A percentile compares a stretch with the other conserved stretches of the same genome.
phyloP scores from a whole-genome alignment of 1,284 basidiomycete genomes.

The Exobasidium rhododendri region DNA sequence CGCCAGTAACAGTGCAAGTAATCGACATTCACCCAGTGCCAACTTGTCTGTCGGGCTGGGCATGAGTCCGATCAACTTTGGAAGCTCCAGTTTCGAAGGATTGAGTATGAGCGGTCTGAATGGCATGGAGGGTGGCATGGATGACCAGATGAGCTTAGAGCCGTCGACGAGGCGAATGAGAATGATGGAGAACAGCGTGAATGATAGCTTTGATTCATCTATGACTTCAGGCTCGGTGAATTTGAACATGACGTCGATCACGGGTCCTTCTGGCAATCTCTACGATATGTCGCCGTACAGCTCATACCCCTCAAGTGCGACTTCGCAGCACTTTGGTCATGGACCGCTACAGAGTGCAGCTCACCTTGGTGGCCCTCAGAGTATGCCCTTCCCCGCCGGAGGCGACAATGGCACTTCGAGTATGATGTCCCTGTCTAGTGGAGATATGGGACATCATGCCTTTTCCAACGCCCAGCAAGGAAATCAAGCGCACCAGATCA shows the following conservation, averaged over 20 bases:
- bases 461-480: slow-evolving; percentile 19
- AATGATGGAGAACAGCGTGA: slow-evolving; percentile 3
- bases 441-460: not conserved
- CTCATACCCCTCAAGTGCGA: not conserved
- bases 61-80: slow-evolving; percentile 14
- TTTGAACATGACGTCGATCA: slow-evolving; percentile 3
- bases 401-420: slow-evolving; percentile 15
- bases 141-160: not conserved
- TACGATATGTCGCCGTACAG: slow-evolving; percentile 4
- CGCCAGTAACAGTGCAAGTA: not conserved
- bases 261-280: not conserved
- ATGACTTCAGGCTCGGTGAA: not conserved
- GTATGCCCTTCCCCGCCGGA: slow-evolving; percentile 39
- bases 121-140: not conserved
- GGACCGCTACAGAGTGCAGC: slow-evolving; percentile 27
- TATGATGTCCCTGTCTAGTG: not conserved
- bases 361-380: slow-evolving; percentile 40
- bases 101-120: slow-evolving; percentile 17
- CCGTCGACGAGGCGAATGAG: not conserved
- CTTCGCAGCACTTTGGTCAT: slow-evolving; percentile 30
- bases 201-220: not conserved
- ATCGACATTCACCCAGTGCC: not conserved
- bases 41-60: not conserved
- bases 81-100: slow-evolving; percentile 19
- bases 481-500: not conserved